Evolutionary conservation across 169 alveolate species (phyloP).

Genomic region (Sarcocystis neurona): DNA sequence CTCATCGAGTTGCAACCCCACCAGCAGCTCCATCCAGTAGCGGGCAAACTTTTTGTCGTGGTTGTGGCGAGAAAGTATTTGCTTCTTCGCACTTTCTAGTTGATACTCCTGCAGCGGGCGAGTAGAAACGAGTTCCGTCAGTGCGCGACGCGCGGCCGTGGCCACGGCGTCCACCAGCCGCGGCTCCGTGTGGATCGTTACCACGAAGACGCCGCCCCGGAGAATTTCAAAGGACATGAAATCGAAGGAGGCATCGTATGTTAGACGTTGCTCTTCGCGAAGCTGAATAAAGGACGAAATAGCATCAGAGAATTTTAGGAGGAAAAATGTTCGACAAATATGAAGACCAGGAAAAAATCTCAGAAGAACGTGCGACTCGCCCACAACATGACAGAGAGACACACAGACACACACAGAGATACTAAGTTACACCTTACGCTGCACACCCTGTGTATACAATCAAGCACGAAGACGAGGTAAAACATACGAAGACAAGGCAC

Average conservation of each 20-base stretch:
- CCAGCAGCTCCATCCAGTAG: slow-evolving; percentile 63
- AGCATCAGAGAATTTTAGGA: not conserved
- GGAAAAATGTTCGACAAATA: not conserved
- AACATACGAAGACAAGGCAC: too few species aligned
- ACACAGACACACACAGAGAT: not conserved
- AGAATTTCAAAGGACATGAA: slow-evolving; percentile 78
- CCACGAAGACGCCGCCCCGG: slow-evolving; percentile 77
- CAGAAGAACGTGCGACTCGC: not conserved
- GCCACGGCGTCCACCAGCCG: slow-evolving; percentile 52
- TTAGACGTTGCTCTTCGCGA: slow-evolving; percentile 81
- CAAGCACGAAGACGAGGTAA: too few species aligned
- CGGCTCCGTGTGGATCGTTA: slow-evolving; percentile 78
- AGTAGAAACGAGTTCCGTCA: slow-evolving; percentile 47
- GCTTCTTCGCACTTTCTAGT: slow-evolving; percentile 60
- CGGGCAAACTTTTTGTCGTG: slow-evolving; percentile 56
- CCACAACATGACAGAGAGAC: not conserved
- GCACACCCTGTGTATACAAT: too few species aligned
- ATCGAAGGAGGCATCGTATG: slow-evolving; percentile 83
- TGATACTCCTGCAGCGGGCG: slow-evolving; percentile 56
- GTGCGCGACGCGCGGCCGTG: slow-evolving; percentile 46
- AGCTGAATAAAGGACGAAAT: slow-evolving; percentile 41
- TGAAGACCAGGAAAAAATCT: not conserved
- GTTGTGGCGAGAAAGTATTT: slow-evolving; percentile 43
- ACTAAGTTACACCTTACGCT: not conserved
- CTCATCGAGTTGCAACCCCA: slow-evolving; percentile 52